Conservation (phyloP, 306 rosid species). For the Trifolium repens region DNA sequence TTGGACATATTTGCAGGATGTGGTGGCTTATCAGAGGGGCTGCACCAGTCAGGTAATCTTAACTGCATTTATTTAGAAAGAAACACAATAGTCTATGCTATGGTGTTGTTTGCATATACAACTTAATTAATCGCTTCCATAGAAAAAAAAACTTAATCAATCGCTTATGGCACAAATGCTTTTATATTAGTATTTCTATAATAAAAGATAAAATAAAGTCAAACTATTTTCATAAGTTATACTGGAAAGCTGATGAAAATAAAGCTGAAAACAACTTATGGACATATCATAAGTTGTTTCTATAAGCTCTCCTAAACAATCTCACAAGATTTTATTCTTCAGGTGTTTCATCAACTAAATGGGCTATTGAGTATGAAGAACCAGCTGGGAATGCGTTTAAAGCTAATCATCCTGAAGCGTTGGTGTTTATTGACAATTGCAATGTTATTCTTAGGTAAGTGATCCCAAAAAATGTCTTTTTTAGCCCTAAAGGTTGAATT, state of each 20-base stretch:
- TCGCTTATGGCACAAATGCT: too few relatives aligned
- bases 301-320: too few relatives aligned
- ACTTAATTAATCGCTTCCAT: too few relatives aligned
- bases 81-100: neutral
- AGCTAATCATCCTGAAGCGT: conserved; percentile 80
- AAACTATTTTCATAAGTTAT: too few relatives aligned
- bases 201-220: too few relatives aligned
- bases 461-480: neutral
- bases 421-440: conserved; percentile 82
- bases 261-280: too few relatives aligned
- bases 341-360: conserved; percentile 81
- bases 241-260: too few relatives aligned
- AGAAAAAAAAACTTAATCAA: too few relatives aligned
- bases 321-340: conserved; percentile 15
- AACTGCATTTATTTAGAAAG: conserved; percentile 4
- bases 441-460: conserved; percentile 85
- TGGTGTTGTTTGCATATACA: neutral
- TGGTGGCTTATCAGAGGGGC: conserved; percentile 93
- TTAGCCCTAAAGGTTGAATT: neutral
- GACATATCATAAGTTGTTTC: too few relatives aligned
- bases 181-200: too few relatives aligned
- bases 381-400: conserved; percentile 93
- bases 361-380: conserved; percentile 99
- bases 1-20: conserved; percentile 95
- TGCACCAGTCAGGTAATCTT: conserved; percentile 71